phyloP scores from a whole-genome alignment of 2,329 filamentous ascomycete genomes.

The Leptosphaerulina australis region DNA sequence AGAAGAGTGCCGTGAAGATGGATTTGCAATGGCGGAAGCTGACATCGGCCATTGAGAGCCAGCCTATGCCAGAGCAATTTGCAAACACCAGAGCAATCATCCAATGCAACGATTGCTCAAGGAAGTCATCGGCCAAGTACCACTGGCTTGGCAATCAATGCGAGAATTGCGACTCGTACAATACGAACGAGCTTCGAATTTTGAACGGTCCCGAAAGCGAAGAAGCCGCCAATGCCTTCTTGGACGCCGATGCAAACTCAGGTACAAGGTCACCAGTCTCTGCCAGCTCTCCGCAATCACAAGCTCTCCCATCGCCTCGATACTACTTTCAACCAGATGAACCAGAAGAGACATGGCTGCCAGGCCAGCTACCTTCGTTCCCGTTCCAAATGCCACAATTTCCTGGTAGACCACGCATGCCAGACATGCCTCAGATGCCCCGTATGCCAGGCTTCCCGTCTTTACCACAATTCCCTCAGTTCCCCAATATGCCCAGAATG shows the following conservation, averaged over 20 bases:
- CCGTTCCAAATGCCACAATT: constrained; percentile 47
- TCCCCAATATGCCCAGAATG: constrained; percentile 37
- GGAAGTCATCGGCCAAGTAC: constrained; percentile 83
- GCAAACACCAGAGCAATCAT: constrained; percentile 79
- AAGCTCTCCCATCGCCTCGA: constrained; percentile 41
- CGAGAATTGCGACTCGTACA: constrained; percentile 62
- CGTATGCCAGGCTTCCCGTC: constrained; percentile 40
- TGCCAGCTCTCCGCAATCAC: constrained; percentile 41
- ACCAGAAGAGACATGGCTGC: constrained; percentile 47
- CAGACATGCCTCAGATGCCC: constrained; percentile 37
- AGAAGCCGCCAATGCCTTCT: constrained; percentile 41
- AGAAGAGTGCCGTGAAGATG: constrained; percentile 97
- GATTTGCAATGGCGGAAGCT: constrained; percentile 91
- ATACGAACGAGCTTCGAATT: constrained; percentile 57
- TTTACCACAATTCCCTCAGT: constrained; percentile 40
- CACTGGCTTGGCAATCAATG: constrained; percentile 97
- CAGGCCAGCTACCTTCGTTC: constrained; percentile 45
- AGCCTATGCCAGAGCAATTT: constrained; percentile 91
- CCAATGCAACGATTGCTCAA: constrained; percentile 93
- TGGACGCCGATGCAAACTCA: constrained; percentile 36
- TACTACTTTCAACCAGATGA: constrained; percentile 48
- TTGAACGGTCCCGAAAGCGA: constrained; percentile 49
- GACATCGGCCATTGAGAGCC: constrained; percentile 81
- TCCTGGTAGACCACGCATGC: constrained; percentile 40
- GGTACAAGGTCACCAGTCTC: constrained; percentile 39